Conservation (phyloP, 805 yeast genomes). For the Barnettozyma populi region DNA sequence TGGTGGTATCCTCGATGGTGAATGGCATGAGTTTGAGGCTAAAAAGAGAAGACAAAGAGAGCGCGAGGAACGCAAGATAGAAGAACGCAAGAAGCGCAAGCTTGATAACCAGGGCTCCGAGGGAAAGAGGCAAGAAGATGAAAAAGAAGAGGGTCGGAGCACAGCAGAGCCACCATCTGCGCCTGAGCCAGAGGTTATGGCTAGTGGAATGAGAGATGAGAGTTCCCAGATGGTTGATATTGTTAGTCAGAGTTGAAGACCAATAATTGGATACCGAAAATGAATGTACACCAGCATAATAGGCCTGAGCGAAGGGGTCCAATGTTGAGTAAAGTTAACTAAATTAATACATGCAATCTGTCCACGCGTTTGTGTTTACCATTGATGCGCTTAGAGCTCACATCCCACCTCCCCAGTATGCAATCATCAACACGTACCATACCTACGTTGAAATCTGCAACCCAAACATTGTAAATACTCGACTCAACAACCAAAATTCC, state of each 20-base stretch:
- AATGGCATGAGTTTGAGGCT: constrained; percentile 97
- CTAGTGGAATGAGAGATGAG: not conserved
- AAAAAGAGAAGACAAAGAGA: constrained; percentile 50
- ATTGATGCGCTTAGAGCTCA: too few species aligned
- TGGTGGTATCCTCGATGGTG: constrained; percentile 58
- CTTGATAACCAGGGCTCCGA: constrained; percentile 2
- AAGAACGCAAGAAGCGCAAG: constrained; percentile 16
- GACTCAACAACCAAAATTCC: too few species aligned
- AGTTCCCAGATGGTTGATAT: not conserved
- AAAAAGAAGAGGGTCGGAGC: constrained; percentile 2
- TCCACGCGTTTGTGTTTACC: too few species aligned
- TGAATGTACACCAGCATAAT: not conserved
- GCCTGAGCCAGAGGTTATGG: constrained; percentile 2
- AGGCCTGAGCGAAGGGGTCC: too few species aligned
- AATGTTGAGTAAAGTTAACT: too few species aligned
- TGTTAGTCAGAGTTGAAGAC: not conserved
- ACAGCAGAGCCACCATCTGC: constrained; percentile 7
- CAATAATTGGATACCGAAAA: not conserved
- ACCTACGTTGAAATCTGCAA: too few species aligned
- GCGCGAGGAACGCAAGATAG: constrained; percentile 20
- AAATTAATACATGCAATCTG: not conserved
- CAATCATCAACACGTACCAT: too few species aligned
- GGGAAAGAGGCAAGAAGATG: not conserved
- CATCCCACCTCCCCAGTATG: too few species aligned
- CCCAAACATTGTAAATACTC: too few species aligned